These are phyloP conservation scores for Exobasidium rhododendri DNA, from an alignment of 1,284 basidiomycete species.

Conservation along the genomic window DNA sequence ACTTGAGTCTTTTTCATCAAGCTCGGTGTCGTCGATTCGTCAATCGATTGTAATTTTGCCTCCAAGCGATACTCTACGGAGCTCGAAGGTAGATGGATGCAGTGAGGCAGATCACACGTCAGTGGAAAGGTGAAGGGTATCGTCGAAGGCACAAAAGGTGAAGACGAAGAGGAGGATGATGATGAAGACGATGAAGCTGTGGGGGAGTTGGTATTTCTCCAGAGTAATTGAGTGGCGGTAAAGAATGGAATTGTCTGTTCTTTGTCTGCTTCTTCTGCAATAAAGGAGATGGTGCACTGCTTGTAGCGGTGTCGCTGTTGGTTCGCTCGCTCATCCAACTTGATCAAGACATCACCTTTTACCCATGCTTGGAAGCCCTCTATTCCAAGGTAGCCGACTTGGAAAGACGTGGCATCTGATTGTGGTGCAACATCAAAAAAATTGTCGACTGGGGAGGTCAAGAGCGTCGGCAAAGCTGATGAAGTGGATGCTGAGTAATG, in stretches of 20 bases:
- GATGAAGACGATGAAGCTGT: constrained; percentile 21
- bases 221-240: constrained; percentile 28
- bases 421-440: constrained; percentile 51
- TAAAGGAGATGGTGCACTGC: constrained; percentile 12
- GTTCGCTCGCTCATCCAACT: constrained; percentile 32
- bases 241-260: constrained; percentile 29
- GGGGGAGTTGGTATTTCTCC: constrained; percentile 25
- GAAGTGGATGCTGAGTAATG: constrained; percentile 6
- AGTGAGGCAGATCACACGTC: constrained; percentile 49
- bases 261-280: constrained; percentile 6
- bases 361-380: constrained; percentile 41
- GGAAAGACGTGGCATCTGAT: constrained; percentile 47
- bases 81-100: constrained; percentile 42
- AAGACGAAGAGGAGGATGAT: not conserved
- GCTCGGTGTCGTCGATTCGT: not conserved
- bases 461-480: not conserved
- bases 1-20: constrained; percentile 28
- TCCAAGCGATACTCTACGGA: constrained; percentile 37
- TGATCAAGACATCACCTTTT: constrained; percentile 51
- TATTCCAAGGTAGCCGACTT: constrained; percentile 50
- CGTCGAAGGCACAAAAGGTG: constrained; percentile 24
- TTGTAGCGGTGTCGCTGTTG: constrained; percentile 16
- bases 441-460: constrained; percentile 3
- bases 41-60: constrained; percentile 31
- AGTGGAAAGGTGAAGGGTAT: constrained; percentile 49